These are phyloP conservation scores for Pinus albicaulis DNA, from an alignment of 75 land plant genomes.

Conservation along the genomic window DNA sequence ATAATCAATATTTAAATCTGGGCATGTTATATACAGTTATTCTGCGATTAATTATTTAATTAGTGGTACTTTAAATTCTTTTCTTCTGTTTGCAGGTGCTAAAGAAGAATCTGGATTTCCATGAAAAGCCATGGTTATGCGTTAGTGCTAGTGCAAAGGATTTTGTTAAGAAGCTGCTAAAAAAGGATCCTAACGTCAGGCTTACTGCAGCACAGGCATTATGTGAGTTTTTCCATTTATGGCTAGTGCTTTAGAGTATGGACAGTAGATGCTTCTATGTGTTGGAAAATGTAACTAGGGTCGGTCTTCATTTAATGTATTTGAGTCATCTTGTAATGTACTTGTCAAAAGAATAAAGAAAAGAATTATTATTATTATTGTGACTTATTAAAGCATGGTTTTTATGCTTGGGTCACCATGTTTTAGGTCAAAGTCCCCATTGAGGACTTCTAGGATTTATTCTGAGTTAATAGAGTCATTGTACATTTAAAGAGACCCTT, in stretches of 20 bases:
- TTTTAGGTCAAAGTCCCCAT: too few relatives aligned
- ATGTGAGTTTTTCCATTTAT: conserved; percentile 21
- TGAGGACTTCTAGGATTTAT: too few relatives aligned
- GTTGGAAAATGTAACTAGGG: too few relatives aligned
- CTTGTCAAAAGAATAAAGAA: too few relatives aligned
- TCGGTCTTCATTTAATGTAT: too few relatives aligned
- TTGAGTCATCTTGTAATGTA: too few relatives aligned
- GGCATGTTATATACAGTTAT: not conserved
- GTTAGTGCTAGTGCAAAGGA: conserved; percentile 49
- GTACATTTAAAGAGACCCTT: too few relatives aligned
- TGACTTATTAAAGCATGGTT: too few relatives aligned
- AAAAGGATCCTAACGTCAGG: conserved; percentile 39
- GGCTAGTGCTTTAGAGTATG: not conserved
- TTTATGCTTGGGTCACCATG: too few relatives aligned
- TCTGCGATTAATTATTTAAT: not conserved
- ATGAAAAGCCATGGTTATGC: conserved; percentile 42
- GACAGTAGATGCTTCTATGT: not conserved
- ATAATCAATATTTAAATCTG: not conserved
- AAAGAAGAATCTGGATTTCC: conserved; percentile 42
- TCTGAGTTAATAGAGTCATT: too few relatives aligned
- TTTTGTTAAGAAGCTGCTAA: conserved; percentile 38
- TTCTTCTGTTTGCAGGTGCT: conserved; percentile 28
- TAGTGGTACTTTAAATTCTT: not conserved
- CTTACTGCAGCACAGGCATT: conserved; percentile 55
- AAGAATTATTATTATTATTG: too few relatives aligned